Evolutionary conservation across 495 filamentous ascomycete genomes (phyloP).

Genomic region (Hypoxylon intermedium): DNA sequence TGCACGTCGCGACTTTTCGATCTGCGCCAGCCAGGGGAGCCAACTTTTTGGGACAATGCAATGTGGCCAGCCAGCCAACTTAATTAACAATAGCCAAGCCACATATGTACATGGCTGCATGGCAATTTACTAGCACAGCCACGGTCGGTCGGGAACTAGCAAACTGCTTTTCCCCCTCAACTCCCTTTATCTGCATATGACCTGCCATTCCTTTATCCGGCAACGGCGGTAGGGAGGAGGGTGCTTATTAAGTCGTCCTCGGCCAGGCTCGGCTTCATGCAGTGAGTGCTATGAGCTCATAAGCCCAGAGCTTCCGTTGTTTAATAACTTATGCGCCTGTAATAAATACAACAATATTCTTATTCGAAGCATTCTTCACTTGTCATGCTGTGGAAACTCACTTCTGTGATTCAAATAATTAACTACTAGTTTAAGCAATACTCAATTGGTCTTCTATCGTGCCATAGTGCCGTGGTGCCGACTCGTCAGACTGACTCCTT

Average conservation of each 20-base stretch:
- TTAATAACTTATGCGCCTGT: not conserved
- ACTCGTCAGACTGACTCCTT: constrained; percentile 23
- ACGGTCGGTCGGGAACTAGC: not conserved
- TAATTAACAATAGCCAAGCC: constrained; percentile 28
- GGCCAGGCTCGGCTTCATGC: constrained; percentile 42
- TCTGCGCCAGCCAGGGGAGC: constrained; percentile 25
- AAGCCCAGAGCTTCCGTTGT: constrained; percentile 2
- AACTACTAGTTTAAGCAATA: not conserved
- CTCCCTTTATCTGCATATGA: not conserved
- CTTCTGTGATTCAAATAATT: not conserved
- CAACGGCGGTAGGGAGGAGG: too few species aligned
- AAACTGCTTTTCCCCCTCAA: not conserved
- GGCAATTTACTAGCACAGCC: not conserved
- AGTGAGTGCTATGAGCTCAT: constrained; percentile 9
- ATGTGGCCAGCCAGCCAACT: constrained; percentile 23
- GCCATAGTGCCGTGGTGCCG: constrained; percentile 2
- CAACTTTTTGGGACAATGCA: constrained; percentile 5
- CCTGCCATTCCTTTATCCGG: constrained; percentile 6
- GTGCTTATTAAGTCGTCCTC: constrained; percentile 33
- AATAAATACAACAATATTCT: not conserved
- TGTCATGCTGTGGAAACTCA: not conserved
- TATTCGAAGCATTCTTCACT: not conserved
- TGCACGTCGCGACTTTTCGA: constrained; percentile 37
- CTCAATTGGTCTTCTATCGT: constrained; percentile 5
- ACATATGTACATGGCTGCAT: constrained; percentile 17